Evolutionary conservation across 257 asterid species (phyloP).

Genomic region (Echites panduratus): DNA sequence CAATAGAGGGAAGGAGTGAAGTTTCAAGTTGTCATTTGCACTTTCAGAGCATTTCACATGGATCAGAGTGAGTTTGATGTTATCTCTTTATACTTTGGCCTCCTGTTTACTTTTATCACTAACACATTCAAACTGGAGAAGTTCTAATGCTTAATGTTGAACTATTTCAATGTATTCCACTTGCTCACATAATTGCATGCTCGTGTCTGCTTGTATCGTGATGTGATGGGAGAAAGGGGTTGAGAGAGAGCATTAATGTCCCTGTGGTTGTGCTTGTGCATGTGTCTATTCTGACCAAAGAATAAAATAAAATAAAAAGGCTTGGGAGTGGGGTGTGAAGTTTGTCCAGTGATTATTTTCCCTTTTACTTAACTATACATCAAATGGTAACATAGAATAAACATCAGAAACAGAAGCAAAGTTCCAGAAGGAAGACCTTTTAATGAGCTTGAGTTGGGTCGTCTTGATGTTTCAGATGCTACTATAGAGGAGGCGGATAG

Average conservation of each 20-base stretch:
- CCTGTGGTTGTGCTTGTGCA: too few species aligned
- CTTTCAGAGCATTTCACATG: slow-evolving; percentile 36
- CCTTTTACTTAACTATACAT: neutral
- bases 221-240: neutral
- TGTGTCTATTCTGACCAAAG: too few species aligned
- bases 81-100: neutral
- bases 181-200: neutral
- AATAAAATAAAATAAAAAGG: too few species aligned
- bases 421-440: slow-evolving; percentile 9
- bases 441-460: slow-evolving; percentile 33
- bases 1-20: slow-evolving; percentile 20
- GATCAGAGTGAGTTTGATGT: slow-evolving; percentile 48
- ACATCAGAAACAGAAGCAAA: neutral
- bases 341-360: neutral
- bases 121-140: neutral
- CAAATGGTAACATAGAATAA: neutral
- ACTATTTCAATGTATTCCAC: neutral
- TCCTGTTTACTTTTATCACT: neutral
- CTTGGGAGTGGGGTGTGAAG: too few species aligned
- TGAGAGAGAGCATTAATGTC: neutral
- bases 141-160: neutral
- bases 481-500: slow-evolving; percentile 66
- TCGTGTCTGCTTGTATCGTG: neutral
- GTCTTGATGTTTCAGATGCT: slow-evolving; percentile 68
- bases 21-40: slow-evolving; percentile 8